Base-by-base conservation (phyloP, 1,284 basidiomycete genomes). In the Microbotryum silenes-acaulis region DNA sequence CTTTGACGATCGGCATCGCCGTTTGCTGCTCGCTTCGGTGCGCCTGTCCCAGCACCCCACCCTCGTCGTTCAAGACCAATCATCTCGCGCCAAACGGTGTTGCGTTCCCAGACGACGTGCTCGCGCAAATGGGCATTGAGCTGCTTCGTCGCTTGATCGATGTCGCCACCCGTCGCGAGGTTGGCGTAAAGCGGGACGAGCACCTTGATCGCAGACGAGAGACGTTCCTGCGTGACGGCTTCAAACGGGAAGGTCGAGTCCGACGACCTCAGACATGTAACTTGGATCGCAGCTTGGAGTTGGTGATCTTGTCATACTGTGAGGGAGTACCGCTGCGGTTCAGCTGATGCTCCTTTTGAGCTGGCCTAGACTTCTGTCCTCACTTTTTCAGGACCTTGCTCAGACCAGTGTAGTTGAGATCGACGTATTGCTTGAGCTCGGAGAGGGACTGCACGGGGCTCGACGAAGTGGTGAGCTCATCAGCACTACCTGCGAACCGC, bases 51-150 rank as follows among this genome's bases (percentile, higher is more conserved):
- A 2, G 79, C 60, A 20, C 63, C 61, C 70, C 72, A 71, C 42
- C 72, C 70, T 42, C 68, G 62, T 23, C 72, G 51, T 56, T 72
- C 72, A 14, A 72, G 85, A 16, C 87, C 87, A 69, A 98, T 92
- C 94, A 98, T 97, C 75, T 94, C 89, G 31, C 93, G 82, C 94
- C 94, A 98, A 6, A 98, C 89, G 0, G 90, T 94, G 72, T 94
- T 90, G 51, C 91, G 83, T 72, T 94, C 90, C 89, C 90, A 93
- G 2, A 91, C 91, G 63, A 93, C 87, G 66, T 79, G 76, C 62
- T 98, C 94, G 33, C 93, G 85, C 60, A 97, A 85, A 74, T 96
- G 86, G 27, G 90, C 81, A 68, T 86, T 85, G 55, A 98, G 82
- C 73, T 97, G 90, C 66, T 88, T 84, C 55, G 82, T 81, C 0